Conservation (phyloP, 2,329 filamentous ascomycete species). For the Leptoxyphium fumago region DNA sequence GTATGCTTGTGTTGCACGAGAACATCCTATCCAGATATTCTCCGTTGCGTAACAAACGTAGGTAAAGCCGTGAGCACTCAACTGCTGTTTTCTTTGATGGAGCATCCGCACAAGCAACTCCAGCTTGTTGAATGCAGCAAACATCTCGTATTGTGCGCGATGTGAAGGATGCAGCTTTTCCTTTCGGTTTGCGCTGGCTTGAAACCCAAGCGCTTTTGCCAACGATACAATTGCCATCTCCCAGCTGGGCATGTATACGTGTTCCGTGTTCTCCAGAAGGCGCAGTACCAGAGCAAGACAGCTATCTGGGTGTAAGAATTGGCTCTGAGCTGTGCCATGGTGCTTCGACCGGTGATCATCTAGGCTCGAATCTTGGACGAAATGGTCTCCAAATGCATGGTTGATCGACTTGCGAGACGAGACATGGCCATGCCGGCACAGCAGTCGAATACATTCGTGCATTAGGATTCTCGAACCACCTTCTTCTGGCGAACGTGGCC, state of each 20-base stretch:
- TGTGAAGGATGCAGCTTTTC: background rate
- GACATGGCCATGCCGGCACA: background rate
- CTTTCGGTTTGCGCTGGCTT: too few species aligned
- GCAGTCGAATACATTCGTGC: background rate
- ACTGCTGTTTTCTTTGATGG: constrained; percentile 7
- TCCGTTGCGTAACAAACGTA: constrained; percentile 20
- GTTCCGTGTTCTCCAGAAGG: constrained; percentile 10
- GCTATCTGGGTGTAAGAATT: constrained; percentile 4
- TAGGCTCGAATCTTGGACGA: too few species aligned
- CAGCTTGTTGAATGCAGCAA: constrained; percentile 1
- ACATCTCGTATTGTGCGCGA: background rate
- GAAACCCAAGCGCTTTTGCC: background rate
- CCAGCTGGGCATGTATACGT: constrained; percentile 11
- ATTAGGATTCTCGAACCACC: background rate
- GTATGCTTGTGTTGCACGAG: background rate
- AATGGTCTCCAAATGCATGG: too few species aligned
- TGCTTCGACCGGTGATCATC: too few species aligned
- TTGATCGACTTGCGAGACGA: background rate
- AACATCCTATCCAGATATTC: constrained; percentile 13
- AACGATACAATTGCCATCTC: constrained; percentile 2
- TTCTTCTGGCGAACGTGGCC: too few species aligned
- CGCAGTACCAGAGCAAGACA: constrained; percentile 14
- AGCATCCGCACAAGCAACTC: constrained; percentile 5
- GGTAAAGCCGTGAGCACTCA: constrained; percentile 17
- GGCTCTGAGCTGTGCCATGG: too few species aligned